Evolutionary conservation across 805 yeast genomes (phyloP).

Genomic region (Priceomyces castillae): DNA sequence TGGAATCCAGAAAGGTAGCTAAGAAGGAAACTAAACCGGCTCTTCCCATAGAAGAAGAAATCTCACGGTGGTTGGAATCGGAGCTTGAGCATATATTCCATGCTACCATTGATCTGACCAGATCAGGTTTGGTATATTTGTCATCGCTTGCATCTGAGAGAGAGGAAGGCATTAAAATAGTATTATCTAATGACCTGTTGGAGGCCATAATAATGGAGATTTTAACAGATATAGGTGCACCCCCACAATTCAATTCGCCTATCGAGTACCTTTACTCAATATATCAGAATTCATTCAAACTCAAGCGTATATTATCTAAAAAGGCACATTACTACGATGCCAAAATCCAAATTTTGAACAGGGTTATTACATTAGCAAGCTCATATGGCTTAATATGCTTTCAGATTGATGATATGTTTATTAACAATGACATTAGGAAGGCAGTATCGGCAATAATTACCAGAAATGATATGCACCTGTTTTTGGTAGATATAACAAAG

Average conservation of each 20-base stretch:
- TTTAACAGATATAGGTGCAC: slow-evolving; percentile 53
- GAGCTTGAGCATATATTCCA: slow-evolving; percentile 38
- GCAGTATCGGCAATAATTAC: slow-evolving; percentile 25
- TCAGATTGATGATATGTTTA: slow-evolving; percentile 64
- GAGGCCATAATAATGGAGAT: slow-evolving; percentile 57
- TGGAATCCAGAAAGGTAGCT: not conserved
- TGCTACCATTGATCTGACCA: slow-evolving; percentile 25
- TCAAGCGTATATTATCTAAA: slow-evolving; percentile 42
- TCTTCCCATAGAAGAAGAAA: slow-evolving; percentile 7
- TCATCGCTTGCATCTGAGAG: slow-evolving; percentile 25
- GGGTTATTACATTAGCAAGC: slow-evolving; percentile 47
- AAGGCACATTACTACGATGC: slow-evolving; percentile 36
- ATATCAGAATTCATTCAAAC: slow-evolving; percentile 41
- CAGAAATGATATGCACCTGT: slow-evolving; percentile 25
- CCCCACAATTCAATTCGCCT: slow-evolving; percentile 30
- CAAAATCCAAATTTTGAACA: slow-evolving; percentile 43
- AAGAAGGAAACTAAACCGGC: not conserved
- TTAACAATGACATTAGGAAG: slow-evolving; percentile 35
- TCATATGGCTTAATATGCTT: slow-evolving; percentile 68
- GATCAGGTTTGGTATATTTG: slow-evolving; percentile 17
- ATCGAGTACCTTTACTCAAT: slow-evolving; percentile 46
- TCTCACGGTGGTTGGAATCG: slow-evolving; percentile 35
- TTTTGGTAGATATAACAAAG: slow-evolving; percentile 53
- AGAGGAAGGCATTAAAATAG: slow-evolving; percentile 7
- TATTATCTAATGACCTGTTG: slow-evolving; percentile 30